A percentile compares a stretch with the other conserved stretches of the same genome.
These are phyloP conservation scores for Phialophora chinensis DNA, from an alignment of 2,329 filamentous ascomycete genomes.

Conservation along the genomic window DNA sequence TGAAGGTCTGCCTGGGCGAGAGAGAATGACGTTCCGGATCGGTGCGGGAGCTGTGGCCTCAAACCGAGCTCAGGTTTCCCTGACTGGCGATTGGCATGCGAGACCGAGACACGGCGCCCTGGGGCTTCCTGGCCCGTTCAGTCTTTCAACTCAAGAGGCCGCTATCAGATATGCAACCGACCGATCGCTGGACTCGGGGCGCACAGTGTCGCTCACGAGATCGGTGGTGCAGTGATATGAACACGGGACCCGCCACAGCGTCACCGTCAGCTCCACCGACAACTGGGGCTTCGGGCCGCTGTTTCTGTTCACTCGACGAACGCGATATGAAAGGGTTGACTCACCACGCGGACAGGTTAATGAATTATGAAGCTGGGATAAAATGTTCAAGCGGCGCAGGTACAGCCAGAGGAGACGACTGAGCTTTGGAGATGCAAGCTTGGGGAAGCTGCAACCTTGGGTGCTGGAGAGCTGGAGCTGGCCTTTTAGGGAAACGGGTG, in stretches of 20 bases:
- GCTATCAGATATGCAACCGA: not conserved
- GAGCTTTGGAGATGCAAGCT: slow-evolving; percentile 15
- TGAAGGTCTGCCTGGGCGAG: slow-evolving; percentile 1
- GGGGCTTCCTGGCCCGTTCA: not conserved
- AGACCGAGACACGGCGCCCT: slow-evolving; percentile 1
- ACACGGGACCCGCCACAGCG: slow-evolving; percentile 18
- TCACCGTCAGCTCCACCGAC: slow-evolving; percentile 23
- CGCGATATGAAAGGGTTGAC: slow-evolving; percentile 4
- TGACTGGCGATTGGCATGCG: slow-evolving; percentile 9
- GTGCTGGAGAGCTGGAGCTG: slow-evolving; percentile 20
- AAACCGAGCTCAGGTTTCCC: slow-evolving; percentile 9
- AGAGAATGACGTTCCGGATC: slow-evolving; percentile 15
- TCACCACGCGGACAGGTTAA: slow-evolving; percentile 6
- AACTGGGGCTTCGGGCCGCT: not conserved
- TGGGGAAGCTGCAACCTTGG: slow-evolving; percentile 22
- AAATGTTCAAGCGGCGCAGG: slow-evolving; percentile 21
- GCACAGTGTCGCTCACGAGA: not conserved
- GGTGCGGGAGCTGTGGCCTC: slow-evolving; percentile 16
- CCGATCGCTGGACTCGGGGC: not conserved
- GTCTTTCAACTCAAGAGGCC: not conserved
- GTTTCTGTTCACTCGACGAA: not conserved
- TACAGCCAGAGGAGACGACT: slow-evolving; percentile 14
- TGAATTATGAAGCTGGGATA: not conserved
- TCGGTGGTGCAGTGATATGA: slow-evolving; percentile 10
- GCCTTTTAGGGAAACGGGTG: slow-evolving; percentile 19